These are phyloP conservation scores for Pichia pseudocactophila DNA, from an alignment of 805 yeast species.

Conservation along the genomic window DNA sequence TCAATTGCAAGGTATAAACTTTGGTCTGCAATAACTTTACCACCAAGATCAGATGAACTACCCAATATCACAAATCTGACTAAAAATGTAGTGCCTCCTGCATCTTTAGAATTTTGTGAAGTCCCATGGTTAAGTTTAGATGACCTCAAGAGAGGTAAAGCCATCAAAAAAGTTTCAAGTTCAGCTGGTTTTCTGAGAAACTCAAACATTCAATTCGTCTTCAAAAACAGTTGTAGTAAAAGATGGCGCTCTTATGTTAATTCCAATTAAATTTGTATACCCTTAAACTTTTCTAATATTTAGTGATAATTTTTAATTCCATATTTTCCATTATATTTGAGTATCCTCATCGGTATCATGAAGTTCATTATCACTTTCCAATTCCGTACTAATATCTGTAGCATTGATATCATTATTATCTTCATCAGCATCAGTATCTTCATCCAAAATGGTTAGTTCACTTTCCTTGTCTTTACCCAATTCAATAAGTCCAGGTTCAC, in stretches of 20 bases:
- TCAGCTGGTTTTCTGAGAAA: conserved; percentile 7
- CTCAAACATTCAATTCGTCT: conserved; percentile 10
- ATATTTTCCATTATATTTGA: background rate
- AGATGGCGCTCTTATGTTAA: conserved; percentile 6
- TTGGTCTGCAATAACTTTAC: conserved; percentile 44
- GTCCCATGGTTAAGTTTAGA: conserved; percentile 12
- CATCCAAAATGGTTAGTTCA: background rate
- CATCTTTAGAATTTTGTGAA: conserved; percentile 4
- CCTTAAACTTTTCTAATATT: too few relatives aligned
- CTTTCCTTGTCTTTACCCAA: background rate
- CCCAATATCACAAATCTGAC: conserved; percentile 5
- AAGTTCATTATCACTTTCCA: background rate
- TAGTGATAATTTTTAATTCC: too few relatives aligned
- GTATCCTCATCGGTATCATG: background rate
- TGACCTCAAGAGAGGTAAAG: conserved; percentile 7
- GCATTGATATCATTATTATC: background rate
- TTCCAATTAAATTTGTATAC: background rate
- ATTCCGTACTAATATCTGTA: background rate
- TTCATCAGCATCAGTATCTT: conserved; percentile 2
- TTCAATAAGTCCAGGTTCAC: background rate
- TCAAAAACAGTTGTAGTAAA: conserved; percentile 8
- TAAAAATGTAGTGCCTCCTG: conserved; percentile 1
- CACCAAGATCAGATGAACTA: conserved; percentile 37
- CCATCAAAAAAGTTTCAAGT: conserved; percentile 1
- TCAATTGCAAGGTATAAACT: conserved; percentile 37